Conservation (phyloP, 2,329 filamentous ascomycete genomes). For the Plenodomus lindquistii region DNA sequence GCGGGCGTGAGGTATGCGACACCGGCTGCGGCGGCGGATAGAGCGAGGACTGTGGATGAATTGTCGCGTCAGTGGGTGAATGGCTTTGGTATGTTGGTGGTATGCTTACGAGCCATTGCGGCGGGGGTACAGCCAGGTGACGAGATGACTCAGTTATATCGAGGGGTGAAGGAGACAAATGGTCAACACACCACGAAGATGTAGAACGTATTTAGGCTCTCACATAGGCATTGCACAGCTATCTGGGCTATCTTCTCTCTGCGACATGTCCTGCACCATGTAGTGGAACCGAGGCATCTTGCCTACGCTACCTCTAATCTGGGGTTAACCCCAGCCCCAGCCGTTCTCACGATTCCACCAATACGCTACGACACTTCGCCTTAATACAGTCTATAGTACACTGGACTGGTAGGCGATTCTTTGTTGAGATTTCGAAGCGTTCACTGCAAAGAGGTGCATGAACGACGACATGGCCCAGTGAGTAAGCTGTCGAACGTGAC, state of each 20-base stretch:
- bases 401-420: no score
- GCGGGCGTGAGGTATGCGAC: slow-evolving; percentile 68
- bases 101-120: background rate
- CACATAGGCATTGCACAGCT: no score
- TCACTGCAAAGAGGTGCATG: no score
- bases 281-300: slow-evolving; percentile 15
- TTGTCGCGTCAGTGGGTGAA: slow-evolving; percentile 12
- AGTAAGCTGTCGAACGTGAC: no score
- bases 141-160: background rate
- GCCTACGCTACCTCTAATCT: background rate
- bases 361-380: background rate
- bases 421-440: no score
- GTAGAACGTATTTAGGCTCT: no score
- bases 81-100: slow-evolving; percentile 15
- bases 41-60: slow-evolving; percentile 7
- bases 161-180: no score
- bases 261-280: slow-evolving; percentile 3
- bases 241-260: background rate
- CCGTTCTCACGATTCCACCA: no score
- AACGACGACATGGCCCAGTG: no score
- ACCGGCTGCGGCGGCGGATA: slow-evolving; percentile 44
- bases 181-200: no score
- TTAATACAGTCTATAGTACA: no score
- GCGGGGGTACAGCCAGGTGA: background rate
- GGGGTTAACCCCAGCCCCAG: background rate